Base-by-base conservation (phyloP, 441 rosid species). In the Syzygium syzygioides region DNA sequence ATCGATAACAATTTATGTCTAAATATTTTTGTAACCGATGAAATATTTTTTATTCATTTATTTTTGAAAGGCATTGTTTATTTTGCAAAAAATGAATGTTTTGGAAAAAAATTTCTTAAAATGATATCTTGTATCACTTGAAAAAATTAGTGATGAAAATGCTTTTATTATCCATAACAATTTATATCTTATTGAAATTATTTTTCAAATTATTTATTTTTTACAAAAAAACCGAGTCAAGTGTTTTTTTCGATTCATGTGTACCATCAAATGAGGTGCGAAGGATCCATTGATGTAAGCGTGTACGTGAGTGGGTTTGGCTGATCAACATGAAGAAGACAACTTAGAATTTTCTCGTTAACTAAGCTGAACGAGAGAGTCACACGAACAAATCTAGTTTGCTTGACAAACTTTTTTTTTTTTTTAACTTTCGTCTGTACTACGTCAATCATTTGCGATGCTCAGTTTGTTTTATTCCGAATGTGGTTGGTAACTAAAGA, bases 221-320 rank as follows among this genome's bases (percentile, higher is more conserved):
- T 28, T 7, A 15, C 32, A 5, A 5, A 28, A 13, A 26, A 59
- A 5, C 0, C 1, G 6, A 0, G 9, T 17, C 9, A 28, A 60
- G 28, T 28, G 32, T 60, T 60, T 9, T 13, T 60, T 60, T 60
- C 66, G 28, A 60, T 60, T 28, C 4, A 60, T 60, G 14, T 60
- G 28, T 60, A 60, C 1, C 66, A 60, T 60, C 66, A 28, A 0
- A 60, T 19, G 48, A 34, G 79, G 45, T 32, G 79, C 7, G 79
- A 28, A 8, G 18, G 32, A 60, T 28, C 34, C 68, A 60, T 60
- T 60, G 34, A 60, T 28, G n/a, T 15, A 60, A 60, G 68, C 6
- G 32, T 60, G 32, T 30, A 28, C 18, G 2, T 28, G 2, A 60
- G 68, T 28, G 18, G 9, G 32, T 4, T 60, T 18, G n/a, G 68